Evolutionary conservation across 2,329 filamentous ascomycete species (phyloP).

Genomic region (Colletotrichum cuscutae): DNA sequence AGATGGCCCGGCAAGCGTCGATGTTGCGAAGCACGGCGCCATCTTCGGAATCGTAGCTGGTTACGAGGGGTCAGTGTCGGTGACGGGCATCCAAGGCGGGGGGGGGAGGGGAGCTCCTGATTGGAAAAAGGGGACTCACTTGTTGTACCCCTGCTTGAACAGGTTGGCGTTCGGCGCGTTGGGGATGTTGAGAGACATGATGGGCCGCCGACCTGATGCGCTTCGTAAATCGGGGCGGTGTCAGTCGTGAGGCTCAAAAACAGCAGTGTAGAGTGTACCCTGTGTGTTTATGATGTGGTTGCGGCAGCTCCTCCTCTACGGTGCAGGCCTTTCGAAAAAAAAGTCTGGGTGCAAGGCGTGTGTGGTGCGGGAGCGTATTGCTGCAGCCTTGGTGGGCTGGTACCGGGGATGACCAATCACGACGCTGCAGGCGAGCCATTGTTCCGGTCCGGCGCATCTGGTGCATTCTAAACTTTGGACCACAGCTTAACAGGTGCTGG

Average conservation of each 20-base stretch:
- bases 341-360: slow-evolving; percentile 35
- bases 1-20: slow-evolving; percentile 96
- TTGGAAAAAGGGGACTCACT: slow-evolving; percentile 66
- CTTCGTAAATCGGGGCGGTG: slow-evolving; percentile 12
- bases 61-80: slow-evolving; percentile 47
- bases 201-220: slow-evolving; percentile 35
- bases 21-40: slow-evolving; percentile 98
- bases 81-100: slow-evolving; percentile 32
- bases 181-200: slow-evolving; percentile 96
- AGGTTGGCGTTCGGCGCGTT: slow-evolving; percentile 91
- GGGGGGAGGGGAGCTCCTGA: slow-evolving; percentile 34
- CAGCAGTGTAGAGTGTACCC: slow-evolving; percentile 23
- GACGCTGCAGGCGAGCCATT: slow-evolving; percentile 24
- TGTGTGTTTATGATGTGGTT: slow-evolving; percentile 31
- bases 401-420: slow-evolving; percentile 34
- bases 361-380: slow-evolving; percentile 22
- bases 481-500: too few species aligned
- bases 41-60: slow-evolving; percentile 98
- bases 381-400: slow-evolving; percentile 35
- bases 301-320: slow-evolving; percentile 28
- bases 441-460: slow-evolving; percentile 36
- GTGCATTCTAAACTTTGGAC: slow-evolving; percentile 35
- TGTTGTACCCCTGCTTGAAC: slow-evolving; percentile 97
- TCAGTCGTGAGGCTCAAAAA: slow-evolving; percentile 27
- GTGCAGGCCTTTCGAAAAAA: slow-evolving; percentile 33